Evolutionary conservation across 2,329 filamentous ascomycete genomes (phyloP).

Genomic region (Paracoccidioides lutzii): DNA sequence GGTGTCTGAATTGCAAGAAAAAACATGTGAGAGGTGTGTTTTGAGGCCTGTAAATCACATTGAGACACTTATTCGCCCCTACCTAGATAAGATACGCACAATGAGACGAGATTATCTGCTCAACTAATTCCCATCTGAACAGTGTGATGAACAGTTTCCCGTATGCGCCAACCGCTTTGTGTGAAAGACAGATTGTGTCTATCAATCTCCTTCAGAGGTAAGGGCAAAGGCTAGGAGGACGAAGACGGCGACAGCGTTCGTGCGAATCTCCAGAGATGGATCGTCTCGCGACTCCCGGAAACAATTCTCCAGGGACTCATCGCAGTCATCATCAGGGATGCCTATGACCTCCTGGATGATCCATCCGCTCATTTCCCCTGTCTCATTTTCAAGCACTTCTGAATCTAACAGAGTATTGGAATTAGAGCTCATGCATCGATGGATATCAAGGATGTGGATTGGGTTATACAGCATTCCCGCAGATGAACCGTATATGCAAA

Average conservation of each 20-base stretch:
- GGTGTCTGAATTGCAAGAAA: constrained; percentile 3
- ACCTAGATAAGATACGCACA: background rate
- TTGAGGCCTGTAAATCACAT: background rate
- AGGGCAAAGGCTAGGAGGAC: background rate
- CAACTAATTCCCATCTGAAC: background rate
- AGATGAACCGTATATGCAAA: constrained; percentile 25
- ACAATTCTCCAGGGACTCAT: background rate
- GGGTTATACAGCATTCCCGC: constrained; percentile 21
- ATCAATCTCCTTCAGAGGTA: background rate
- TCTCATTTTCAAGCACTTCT: constrained; percentile 1
- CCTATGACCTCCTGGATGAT: background rate
- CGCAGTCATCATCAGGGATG: background rate
- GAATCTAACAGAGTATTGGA: constrained; percentile 23
- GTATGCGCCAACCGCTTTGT: constrained; percentile 10
- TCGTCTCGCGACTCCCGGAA: background rate
- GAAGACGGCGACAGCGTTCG: background rate
- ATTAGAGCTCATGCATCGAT: constrained; percentile 35
- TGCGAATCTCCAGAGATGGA: background rate
- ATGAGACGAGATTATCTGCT: background rate
- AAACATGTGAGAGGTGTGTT: constrained; percentile 2
- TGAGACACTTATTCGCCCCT: background rate
- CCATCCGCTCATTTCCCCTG: background rate
- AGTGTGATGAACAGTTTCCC: constrained; percentile 11
- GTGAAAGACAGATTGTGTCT: constrained; percentile 9
- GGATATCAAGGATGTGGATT: constrained; percentile 29